Percentiles rank a stretch among this genome's conserved stretches.
Conservation (phyloP, 148 eudicot species). For the Amaranthus palmeri region DNA sequence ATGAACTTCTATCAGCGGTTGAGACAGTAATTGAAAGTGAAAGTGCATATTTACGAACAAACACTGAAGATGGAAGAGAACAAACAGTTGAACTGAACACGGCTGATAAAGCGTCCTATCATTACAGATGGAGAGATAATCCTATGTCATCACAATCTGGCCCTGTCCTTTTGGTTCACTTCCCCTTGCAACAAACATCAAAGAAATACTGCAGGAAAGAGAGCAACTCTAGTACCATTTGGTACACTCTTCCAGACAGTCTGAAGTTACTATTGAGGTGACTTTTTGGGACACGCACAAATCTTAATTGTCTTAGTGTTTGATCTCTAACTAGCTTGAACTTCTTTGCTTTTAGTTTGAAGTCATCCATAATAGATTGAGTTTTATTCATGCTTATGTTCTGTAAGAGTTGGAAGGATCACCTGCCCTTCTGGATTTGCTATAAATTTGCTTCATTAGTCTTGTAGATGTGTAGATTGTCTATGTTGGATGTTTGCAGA, state of each 20-base stretch:
- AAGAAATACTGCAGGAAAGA: slow-evolving; percentile 3
- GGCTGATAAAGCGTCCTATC: slow-evolving; percentile 1
- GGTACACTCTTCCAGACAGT: slow-evolving; percentile 9
- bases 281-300: background rate
- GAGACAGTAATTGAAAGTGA: slow-evolving; percentile 19
- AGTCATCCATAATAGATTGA: background rate
- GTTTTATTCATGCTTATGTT: background rate
- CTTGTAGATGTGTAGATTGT: too few species aligned
- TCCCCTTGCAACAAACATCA: slow-evolving; percentile 16
- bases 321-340: background rate
- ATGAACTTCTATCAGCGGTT: slow-evolving; percentile 15
- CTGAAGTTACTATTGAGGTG: slow-evolving; percentile 14
- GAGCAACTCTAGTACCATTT: slow-evolving; percentile 5
- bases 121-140: slow-evolving; percentile 14
- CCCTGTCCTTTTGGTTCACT: slow-evolving; percentile 23
- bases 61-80: slow-evolving; percentile 1
- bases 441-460: too few species aligned
- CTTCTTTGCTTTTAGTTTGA: background rate
- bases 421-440: background rate
- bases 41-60: slow-evolving; percentile 12
- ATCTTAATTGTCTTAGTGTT: background rate
- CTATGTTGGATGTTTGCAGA: background rate
- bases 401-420: background rate
- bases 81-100: background rate
- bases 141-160: slow-evolving; percentile 14